Percentiles rank a stretch among this genome's conserved stretches.
These are phyloP conservation scores for Aspergillus sp. DNA, from an alignment of 2,329 filamentous ascomycete species.

Conservation along the genomic window DNA sequence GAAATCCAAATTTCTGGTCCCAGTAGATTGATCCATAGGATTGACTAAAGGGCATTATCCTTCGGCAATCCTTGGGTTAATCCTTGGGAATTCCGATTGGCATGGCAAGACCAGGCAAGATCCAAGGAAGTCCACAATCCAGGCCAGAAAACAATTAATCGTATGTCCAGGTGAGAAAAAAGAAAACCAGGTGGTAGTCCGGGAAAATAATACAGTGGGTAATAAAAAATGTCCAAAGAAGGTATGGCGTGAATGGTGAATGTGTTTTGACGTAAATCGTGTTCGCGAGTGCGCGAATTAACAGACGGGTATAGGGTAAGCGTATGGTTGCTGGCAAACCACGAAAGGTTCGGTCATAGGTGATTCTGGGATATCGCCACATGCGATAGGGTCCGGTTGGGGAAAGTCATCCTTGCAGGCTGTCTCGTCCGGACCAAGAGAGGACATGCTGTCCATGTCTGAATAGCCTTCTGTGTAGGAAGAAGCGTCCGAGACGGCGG, in stretches of 20 bases:
- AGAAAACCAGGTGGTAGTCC: constrained; percentile 11
- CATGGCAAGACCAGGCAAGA: background rate
- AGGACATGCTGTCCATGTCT: constrained; percentile 37
- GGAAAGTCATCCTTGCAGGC: constrained; percentile 32
- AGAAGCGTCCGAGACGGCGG: constrained; percentile 40
- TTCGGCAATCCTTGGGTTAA: background rate
- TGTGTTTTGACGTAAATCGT: constrained; percentile 9
- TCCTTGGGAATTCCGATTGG: constrained; percentile 3
- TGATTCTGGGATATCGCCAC: constrained; percentile 31
- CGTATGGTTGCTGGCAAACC: constrained; percentile 26
- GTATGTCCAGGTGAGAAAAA: constrained; percentile 19
- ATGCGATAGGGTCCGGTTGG: constrained; percentile 25
- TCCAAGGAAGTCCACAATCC: constrained; percentile 12
- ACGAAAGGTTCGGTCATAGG: constrained; percentile 20
- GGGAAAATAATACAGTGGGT: constrained; percentile 19
- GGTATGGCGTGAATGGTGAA: constrained; percentile 6
- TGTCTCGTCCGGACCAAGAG: constrained; percentile 31
- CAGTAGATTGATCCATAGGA: background rate
- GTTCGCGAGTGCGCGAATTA: constrained; percentile 14
- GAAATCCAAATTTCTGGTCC: background rate
- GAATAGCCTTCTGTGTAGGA: constrained; percentile 41
- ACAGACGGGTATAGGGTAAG: constrained; percentile 28
- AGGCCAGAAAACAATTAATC: constrained; percentile 17
- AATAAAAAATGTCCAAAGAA: constrained; percentile 15
- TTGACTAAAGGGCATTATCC: background rate